Percentiles rank a stretch among this genome's conserved stretches.
Conservation (phyloP, 2,329 filamentous ascomycete genomes). For the Aspergillus sp. region DNA sequence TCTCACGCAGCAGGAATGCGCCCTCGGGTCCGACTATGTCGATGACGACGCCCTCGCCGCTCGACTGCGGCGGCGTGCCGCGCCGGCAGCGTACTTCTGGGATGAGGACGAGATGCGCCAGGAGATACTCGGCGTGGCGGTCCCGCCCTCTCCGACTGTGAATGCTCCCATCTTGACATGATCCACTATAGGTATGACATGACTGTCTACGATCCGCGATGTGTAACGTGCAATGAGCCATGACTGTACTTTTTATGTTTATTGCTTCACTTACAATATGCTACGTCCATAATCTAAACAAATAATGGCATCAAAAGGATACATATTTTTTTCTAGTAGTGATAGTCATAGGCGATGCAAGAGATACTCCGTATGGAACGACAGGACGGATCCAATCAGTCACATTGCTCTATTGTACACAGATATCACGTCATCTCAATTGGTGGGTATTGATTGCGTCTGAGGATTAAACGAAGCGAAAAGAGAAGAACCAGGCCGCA, state of each 20-base stretch:
- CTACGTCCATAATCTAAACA: no score
- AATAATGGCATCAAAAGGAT: no score
- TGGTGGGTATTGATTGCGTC: constrained; percentile 15
- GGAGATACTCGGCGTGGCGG: constrained; percentile 18
- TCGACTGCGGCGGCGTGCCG: constrained; percentile 16
- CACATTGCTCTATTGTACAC: constrained; percentile 1
- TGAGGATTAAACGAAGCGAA: constrained; percentile 13
- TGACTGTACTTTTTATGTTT: no score
- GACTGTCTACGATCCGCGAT: neutral
- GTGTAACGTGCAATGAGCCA: no score
- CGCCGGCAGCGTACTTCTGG: constrained; percentile 20
- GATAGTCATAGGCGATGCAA: no score
- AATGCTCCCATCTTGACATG: constrained; percentile 15
- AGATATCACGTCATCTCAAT: constrained; percentile 4
- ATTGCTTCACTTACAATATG: no score
- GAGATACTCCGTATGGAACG: neutral
- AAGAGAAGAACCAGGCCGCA: constrained; percentile 10
- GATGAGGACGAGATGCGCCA: constrained; percentile 27
- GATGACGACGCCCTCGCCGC: constrained; percentile 20
- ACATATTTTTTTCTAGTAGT: no score
- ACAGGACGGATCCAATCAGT: neutral
- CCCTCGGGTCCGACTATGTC: constrained; percentile 21
- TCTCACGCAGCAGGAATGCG: constrained; percentile 27
- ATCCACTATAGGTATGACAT: neutral
- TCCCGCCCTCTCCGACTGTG: constrained; percentile 7